Evolutionary conservation across 176 grass and related monocot genomes (phyloP).

Genomic region (Ensete glaucum): DNA sequence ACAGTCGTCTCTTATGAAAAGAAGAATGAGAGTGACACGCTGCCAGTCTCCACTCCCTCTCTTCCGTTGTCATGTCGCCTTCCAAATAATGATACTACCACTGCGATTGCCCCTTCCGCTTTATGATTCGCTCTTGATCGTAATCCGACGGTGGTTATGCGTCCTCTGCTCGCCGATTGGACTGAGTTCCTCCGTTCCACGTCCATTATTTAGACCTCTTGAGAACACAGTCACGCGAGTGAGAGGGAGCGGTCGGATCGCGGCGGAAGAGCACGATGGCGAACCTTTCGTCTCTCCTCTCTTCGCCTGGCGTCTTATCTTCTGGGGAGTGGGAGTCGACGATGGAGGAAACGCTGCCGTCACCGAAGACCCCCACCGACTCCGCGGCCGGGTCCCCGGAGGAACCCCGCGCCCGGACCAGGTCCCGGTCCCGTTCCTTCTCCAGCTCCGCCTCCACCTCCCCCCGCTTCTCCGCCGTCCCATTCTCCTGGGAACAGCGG

Average conservation of each 20-base stretch:
- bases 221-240: too few relatives aligned
- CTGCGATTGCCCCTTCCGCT: background rate
- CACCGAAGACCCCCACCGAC: background rate
- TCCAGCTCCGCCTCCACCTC: conserved; percentile 13
- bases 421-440: conserved; percentile 11
- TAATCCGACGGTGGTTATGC: background rate
- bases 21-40: background rate
- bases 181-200: too few relatives aligned
- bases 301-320: background rate
- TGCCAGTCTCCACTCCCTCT: background rate
- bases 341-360: conserved; percentile 1
- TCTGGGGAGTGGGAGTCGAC: background rate
- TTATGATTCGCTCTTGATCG: background rate
- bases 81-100: background rate
- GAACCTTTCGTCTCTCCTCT: background rate
- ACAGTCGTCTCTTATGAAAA: background rate
- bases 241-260: too few relatives aligned
- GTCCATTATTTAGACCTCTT: too few relatives aligned
- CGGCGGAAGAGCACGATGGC: background rate
- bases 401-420: background rate
- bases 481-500: conserved; percentile 96
- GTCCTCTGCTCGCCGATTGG: too few relatives aligned
- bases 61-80: background rate
- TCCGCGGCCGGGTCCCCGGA: background rate
- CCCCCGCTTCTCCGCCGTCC: conserved; percentile 43